phyloP scores from a whole-genome alignment of 148 eudicot genomes.

The Polygonum aviculare region DNA sequence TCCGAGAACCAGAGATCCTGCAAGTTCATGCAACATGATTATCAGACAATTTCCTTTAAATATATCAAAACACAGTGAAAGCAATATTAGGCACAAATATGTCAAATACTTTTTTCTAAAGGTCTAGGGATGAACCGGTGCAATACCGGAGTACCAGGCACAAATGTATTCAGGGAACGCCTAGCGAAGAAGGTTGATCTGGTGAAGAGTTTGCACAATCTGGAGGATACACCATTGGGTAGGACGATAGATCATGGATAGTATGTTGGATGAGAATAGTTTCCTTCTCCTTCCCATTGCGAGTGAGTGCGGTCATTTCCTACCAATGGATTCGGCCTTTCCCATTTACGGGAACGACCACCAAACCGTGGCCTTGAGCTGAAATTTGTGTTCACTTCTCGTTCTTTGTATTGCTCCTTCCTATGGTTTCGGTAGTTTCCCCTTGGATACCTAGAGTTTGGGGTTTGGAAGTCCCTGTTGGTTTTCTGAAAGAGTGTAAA shows the following conservation, averaged over 20 bases:
- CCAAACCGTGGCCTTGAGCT: constrained; percentile 29
- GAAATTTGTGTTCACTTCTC: constrained; percentile 30
- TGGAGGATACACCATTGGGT: constrained; percentile 29
- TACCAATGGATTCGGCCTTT: constrained; percentile 24
- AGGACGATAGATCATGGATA: constrained; percentile 10
- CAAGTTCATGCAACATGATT: not conserved
- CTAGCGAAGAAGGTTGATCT: constrained; percentile 26
- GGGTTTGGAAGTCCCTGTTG: constrained; percentile 26
- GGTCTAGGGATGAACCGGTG: not conserved
- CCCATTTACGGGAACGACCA: constrained; percentile 35
- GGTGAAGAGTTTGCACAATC: constrained; percentile 34
- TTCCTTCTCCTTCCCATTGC: constrained; percentile 13
- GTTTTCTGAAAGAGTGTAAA: constrained; percentile 22
- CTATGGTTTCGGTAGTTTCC: constrained; percentile 31
- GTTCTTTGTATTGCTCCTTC: constrained; percentile 32
- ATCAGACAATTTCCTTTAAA: not conserved
- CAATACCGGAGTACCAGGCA: constrained; percentile 11
- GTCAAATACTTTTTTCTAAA: not conserved
- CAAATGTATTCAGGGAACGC: not conserved
- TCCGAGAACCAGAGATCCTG: not conserved
- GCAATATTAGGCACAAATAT: not conserved
- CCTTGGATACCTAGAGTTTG: constrained; percentile 29
- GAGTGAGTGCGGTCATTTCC: constrained; percentile 23
- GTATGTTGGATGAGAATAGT: not conserved
- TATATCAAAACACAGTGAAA: no score